These are phyloP conservation scores for Rosa lucieae DNA, from an alignment of 306 rosid species.

Conservation along the genomic window DNA sequence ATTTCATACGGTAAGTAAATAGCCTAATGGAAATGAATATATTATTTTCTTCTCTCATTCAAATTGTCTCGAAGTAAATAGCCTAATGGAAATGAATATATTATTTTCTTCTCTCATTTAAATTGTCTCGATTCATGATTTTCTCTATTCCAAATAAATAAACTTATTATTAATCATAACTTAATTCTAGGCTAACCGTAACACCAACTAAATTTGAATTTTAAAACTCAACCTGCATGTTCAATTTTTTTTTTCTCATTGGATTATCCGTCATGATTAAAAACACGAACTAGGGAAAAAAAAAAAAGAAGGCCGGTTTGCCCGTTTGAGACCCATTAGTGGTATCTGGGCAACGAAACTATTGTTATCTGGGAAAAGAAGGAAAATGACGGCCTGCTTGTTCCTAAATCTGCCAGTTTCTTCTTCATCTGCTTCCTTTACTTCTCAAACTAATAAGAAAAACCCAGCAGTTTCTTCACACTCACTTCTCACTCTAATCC, in stretches of 20 bases:
- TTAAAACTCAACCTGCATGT: not conserved
- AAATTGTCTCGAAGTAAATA: too few relatives aligned
- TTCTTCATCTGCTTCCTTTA: constrained; percentile 11
- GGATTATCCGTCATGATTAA: not conserved
- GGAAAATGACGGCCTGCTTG: constrained; percentile 46
- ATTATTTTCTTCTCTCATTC: too few relatives aligned
- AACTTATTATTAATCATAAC: too few relatives aligned
- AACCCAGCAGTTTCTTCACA: constrained; percentile 20
- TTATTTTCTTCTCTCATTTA: too few relatives aligned
- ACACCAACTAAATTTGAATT: not conserved
- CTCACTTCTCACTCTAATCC: constrained; percentile 26
- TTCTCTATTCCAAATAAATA: too few relatives aligned
- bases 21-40: too few relatives aligned
- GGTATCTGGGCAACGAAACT: not conserved
- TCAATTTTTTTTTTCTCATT: not conserved
- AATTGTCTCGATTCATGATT: too few relatives aligned
- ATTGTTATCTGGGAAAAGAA: not conserved
- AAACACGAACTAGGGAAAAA: too few relatives aligned
- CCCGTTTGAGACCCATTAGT: not conserved
- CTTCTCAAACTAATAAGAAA: constrained; percentile 17
- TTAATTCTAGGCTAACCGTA: too few relatives aligned
- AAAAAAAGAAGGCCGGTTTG: not conserved
- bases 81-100: too few relatives aligned
- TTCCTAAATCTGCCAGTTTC: constrained; percentile 35
- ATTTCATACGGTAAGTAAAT: too few relatives aligned